Conservation (phyloP, 495 filamentous ascomycete species). For the Rostrohypoxylon terebratum region DNA sequence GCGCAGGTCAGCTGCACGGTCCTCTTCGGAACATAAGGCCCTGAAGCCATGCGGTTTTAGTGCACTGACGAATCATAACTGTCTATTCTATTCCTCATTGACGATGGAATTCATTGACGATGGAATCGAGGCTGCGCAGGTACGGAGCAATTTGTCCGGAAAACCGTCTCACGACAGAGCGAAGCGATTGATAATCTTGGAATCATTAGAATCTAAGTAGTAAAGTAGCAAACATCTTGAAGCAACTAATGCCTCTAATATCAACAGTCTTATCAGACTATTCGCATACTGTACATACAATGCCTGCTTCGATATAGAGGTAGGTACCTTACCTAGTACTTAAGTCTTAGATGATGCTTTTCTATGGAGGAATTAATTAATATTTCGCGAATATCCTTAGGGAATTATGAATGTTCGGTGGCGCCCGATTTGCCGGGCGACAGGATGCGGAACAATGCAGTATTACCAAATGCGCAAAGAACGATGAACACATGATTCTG, state of each 20-base stretch:
- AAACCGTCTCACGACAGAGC: constrained; percentile 20
- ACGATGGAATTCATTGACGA: neutral
- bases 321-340: neutral
- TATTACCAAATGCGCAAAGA: constrained; percentile 4
- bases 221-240: neutral
- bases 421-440: neutral
- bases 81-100: constrained; percentile 6
- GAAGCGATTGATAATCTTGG: neutral
- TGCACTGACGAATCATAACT: constrained; percentile 22
- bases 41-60: constrained; percentile 20
- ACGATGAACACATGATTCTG: neutral
- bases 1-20: constrained; percentile 31
- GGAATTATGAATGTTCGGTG: constrained; percentile 15
- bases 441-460: neutral
- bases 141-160: constrained; percentile 29
- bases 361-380: neutral
- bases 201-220: neutral
- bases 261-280: neutral
- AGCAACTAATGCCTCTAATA: neutral
- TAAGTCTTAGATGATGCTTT: neutral
- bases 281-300: neutral
- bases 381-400: neutral
- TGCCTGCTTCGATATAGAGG: neutral
- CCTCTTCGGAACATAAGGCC: constrained; percentile 33
- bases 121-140: neutral